Evolutionary conservation across 495 filamentous ascomycete species (phyloP).

Genomic region (Chaetomium tenue): DNA sequence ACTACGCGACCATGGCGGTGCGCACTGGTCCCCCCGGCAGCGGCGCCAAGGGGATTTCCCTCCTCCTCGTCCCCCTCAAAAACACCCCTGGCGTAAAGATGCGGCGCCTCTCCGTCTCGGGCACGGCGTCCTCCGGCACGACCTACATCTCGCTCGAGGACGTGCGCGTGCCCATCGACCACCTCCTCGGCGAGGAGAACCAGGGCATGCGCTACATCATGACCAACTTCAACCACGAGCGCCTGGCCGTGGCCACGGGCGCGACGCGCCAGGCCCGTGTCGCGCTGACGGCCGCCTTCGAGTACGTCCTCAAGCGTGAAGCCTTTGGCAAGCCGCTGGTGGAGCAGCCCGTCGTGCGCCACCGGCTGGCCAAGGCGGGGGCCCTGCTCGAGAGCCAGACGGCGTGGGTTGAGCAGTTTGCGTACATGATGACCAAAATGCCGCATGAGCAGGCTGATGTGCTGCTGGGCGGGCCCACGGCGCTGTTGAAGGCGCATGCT

Average conservation of each 20-base stretch:
- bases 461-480: conserved; percentile 67
- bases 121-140: conserved; percentile 62
- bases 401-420: conserved; percentile 73
- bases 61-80: conserved; percentile 67
- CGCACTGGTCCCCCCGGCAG: conserved; percentile 64
- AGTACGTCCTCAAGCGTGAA: conserved; percentile 68
- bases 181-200: conserved; percentile 69
- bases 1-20: conserved; percentile 71
- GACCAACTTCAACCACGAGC: conserved; percentile 84
- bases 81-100: conserved; percentile 61
- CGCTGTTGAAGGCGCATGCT: conserved; percentile 66
- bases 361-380: conserved; percentile 68
- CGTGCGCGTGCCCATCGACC: conserved; percentile 63
- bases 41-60: conserved; percentile 59
- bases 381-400: conserved; percentile 66
- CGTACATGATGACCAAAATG: conserved; percentile 66
- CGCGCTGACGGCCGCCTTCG: conserved; percentile 62
- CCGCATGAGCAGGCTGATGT: conserved; percentile 61
- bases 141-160: conserved; percentile 77
- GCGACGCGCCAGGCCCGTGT: conserved; percentile 63
- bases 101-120: conserved; percentile 61
- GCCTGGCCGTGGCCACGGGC: conserved; percentile 62
- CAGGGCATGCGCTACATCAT: conserved; percentile 73
- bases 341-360: conserved; percentile 70
- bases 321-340: conserved; percentile 71